Conservation (phyloP, 805 yeast species). For the Candida palmyrensis region DNA sequence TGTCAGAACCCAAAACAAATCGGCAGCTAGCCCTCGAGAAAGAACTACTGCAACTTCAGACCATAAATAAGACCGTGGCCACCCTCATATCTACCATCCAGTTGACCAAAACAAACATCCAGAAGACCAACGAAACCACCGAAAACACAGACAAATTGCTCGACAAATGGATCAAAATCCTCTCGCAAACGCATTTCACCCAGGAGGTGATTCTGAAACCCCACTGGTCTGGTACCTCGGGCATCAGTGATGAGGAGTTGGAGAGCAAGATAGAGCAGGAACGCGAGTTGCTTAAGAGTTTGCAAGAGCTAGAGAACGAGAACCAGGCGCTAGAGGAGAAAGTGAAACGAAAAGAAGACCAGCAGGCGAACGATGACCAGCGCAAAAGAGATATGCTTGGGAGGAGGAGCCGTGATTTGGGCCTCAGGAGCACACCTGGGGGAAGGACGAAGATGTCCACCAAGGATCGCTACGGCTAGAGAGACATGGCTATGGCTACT, state of each 20-base stretch:
- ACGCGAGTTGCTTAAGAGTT: constrained; percentile 18
- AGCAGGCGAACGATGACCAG: constrained; percentile 6
- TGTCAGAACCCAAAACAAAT: neutral
- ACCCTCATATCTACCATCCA: constrained; percentile 23
- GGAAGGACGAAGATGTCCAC: neutral
- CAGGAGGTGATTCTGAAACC: constrained; percentile 40
- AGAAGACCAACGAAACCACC: constrained; percentile 34
- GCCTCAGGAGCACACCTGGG: constrained; percentile 10
- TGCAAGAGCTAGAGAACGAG: constrained; percentile 21
- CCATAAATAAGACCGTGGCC: constrained; percentile 28
- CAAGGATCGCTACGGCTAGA: no score
- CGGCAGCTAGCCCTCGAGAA: constrained; percentile 15
- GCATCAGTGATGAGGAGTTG: constrained; percentile 12
- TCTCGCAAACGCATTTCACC: constrained; percentile 58
- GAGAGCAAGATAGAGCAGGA: constrained; percentile 15
- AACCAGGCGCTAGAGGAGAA: constrained; percentile 16
- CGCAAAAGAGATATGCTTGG: constrained; percentile 9
- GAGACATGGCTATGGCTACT: neutral
- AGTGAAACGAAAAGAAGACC: constrained; percentile 15
- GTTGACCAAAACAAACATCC: constrained; percentile 23
- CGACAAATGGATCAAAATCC: constrained; percentile 56
- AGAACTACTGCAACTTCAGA: constrained; percentile 27
- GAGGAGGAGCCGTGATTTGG: constrained; percentile 20
- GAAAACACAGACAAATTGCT: constrained; percentile 45
- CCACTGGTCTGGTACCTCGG: constrained; percentile 32